These are phyloP conservation scores for Talaromyces sp. DNA, from an alignment of 2,329 filamentous ascomycete genomes.

Conservation along the genomic window DNA sequence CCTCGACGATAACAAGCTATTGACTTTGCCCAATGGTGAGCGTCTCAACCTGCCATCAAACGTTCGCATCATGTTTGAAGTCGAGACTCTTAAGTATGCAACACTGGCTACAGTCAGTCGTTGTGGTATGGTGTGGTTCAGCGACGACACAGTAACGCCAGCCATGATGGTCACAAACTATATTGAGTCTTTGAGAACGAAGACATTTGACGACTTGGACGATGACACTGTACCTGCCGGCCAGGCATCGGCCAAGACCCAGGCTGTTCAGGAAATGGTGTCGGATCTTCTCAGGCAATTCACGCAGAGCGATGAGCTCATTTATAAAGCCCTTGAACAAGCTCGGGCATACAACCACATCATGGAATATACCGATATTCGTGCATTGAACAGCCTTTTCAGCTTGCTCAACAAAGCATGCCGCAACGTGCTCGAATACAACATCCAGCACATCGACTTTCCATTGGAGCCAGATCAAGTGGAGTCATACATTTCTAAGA, in stretches of 20 bases:
- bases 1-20: slow-evolving; percentile 95
- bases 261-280: slow-evolving; percentile 72
- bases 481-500: slow-evolving; percentile 87
- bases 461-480: slow-evolving; percentile 85
- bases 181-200: slow-evolving; percentile 72
- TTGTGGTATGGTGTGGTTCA: slow-evolving; percentile 99
- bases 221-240: slow-evolving; percentile 79
- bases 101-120: slow-evolving; percentile 98
- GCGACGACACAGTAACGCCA: slow-evolving; percentile 90
- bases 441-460: slow-evolving; percentile 89
- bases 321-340: slow-evolving; percentile 69
- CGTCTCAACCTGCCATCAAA: slow-evolving; percentile 91
- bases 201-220: slow-evolving; percentile 90
- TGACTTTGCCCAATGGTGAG: slow-evolving; percentile 96
- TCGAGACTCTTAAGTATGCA: slow-evolving; percentile 94
- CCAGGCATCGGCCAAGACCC: slow-evolving; percentile 70
- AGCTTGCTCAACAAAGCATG: slow-evolving; percentile 93
- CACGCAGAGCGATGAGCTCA: slow-evolving; percentile 74
- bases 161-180: slow-evolving; percentile 93
- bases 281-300: slow-evolving; percentile 74
- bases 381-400: slow-evolving; percentile 88
- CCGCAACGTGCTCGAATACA: slow-evolving; percentile 91
- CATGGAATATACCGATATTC: slow-evolving; percentile 94
- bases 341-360: slow-evolving; percentile 84
- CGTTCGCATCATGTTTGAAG: slow-evolving; percentile 99